Percentiles rank a stretch among this genome's conserved stretches.
Evolutionary conservation across 2,329 filamentous ascomycete genomes (phyloP).

Genomic region (Fragosphaeria purpurea): DNA sequence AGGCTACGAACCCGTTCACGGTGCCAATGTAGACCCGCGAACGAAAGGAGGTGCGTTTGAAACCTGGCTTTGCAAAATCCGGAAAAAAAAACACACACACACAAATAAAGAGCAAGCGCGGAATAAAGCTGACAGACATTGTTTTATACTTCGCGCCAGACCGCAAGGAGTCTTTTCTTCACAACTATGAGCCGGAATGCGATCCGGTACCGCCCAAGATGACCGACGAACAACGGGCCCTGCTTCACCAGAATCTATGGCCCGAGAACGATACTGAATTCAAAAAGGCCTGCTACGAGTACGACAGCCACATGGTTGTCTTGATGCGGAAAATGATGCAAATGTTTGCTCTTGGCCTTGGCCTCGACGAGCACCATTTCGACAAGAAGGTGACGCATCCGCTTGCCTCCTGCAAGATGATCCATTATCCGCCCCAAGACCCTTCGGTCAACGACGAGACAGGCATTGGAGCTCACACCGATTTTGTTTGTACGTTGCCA

Average conservation of each 20-base stretch:
- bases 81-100: too few relatives aligned
- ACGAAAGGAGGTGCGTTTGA: conserved; percentile 4
- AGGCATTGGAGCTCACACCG: conserved; percentile 7
- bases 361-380: conserved; percentile 7
- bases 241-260: conserved; percentile 5
- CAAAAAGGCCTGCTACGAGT: conserved; percentile 2
- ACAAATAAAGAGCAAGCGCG: background rate
- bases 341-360: conserved; percentile 5
- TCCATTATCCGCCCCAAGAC: conserved; percentile 5
- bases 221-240: conserved; percentile 5
- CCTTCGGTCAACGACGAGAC: conserved; percentile 4
- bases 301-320: conserved; percentile 5
- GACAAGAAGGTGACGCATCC: conserved; percentile 6
- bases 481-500: conserved; percentile 5
- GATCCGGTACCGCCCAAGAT: conserved; percentile 6
- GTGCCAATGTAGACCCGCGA: conserved; percentile 6
- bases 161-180: conserved; percentile 11
- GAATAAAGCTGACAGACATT: background rate
- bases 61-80: background rate
- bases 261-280: background rate
- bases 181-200: conserved; percentile 9
- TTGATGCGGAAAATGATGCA: conserved; percentile 9
- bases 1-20: conserved; percentile 7
- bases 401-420: conserved; percentile 8
- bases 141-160: background rate